phyloP scores from a whole-genome alignment of 306 rosid species.

The Prosopis cineraria region DNA sequence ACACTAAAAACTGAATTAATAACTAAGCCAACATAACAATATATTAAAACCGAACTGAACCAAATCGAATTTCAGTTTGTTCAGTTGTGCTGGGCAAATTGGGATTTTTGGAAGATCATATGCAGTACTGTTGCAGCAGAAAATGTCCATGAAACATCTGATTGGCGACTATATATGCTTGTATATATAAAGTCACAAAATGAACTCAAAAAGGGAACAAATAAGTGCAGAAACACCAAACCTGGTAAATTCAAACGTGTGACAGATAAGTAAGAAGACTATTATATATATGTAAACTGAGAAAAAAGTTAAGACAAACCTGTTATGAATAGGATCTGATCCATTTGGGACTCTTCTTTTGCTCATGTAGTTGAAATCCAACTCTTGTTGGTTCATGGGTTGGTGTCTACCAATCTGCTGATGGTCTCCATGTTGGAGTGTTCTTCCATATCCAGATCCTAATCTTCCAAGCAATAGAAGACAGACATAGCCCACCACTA shows the following conservation, averaged over 20 bases:
- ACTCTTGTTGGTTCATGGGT: constrained; percentile 38
- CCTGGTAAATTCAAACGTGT: neutral
- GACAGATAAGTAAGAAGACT: neutral
- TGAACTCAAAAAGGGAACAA: neutral
- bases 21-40: no score
- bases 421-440: constrained; percentile 20
- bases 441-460: constrained; percentile 23
- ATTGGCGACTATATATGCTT: no score
- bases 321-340: constrained; percentile 81
- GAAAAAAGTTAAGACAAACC: constrained; percentile 39
- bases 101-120: no score
- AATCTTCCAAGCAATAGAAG: constrained; percentile 39
- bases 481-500: constrained; percentile 47
- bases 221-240: neutral
- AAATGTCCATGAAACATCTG: no score
- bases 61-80: no score
- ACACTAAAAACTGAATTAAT: neutral
- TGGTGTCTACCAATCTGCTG: constrained; percentile 22
- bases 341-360: constrained; percentile 73
- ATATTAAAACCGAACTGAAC: no score
- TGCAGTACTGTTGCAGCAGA: no score
- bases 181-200: no score
- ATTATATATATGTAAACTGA: neutral
- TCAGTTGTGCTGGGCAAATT: no score
- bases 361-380: constrained; percentile 61